Evolutionary conservation across 208 protist genomes (phyloP), one percentile per base, ranked within the genome.

Genomic region (Trypanosoma scelopori): DNA sequence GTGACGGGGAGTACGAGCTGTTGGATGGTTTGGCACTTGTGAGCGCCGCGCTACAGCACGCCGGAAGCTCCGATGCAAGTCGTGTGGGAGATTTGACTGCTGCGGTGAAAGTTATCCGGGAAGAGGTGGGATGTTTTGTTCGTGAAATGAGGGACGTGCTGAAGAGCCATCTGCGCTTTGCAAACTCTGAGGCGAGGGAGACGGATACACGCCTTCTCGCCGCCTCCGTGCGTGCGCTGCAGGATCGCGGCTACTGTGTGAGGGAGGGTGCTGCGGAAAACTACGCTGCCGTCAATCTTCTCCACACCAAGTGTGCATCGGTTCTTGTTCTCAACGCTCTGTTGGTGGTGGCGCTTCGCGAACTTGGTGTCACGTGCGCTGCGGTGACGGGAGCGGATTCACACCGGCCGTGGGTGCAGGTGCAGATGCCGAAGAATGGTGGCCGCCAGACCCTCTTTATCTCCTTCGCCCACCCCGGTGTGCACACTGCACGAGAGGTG

Each of bases 251-350:
- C 18, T 74, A 73, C 45, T 11, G 39, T 30, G 74, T 76, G 3
- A 68, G 69, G 47, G 77, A 84, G 37, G 56, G 65, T 1, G 39
- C 28, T 2, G 58, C 74, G n/a, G 76, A 81, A 42, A 68, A 89
- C 68, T 84, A 76, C 57, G 75, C 70, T 39, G n/a, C 74, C 23
- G 15, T 74, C 6, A 74, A 65, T 1, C 50, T 89, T 3, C n/a
- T 76, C 5, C 45, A 69, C 39, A 55, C 56, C 20, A 51, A 42
- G 20, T 58, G 69, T 25, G 69, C 70, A 0, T 82, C 80, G 39
- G 73, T 78, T 48, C 74, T 78, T 55, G 32, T 90, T 2, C 67
- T 90, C 4, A 90, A 90, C 46, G 37, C 78, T 23, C 25, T 86
- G 41, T 53, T 90, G 12, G 32, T 68, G 12, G 30, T 79, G 0